Evolutionary conservation across 1,139 yeast genomes (phyloP).

Genomic region (Lodderomyces margitis): DNA sequence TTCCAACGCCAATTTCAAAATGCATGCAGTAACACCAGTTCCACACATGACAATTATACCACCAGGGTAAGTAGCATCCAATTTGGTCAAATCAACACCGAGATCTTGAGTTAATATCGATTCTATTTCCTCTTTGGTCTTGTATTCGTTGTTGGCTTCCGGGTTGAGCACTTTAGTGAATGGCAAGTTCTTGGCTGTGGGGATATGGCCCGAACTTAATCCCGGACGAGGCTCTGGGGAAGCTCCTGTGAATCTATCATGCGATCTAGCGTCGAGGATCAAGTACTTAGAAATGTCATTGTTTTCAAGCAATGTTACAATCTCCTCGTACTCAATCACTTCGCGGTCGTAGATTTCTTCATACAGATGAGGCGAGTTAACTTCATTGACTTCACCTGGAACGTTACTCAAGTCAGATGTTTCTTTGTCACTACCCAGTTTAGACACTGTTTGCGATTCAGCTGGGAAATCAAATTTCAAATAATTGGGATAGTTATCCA

Average conservation of each 20-base stretch:
- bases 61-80: conserved; percentile 24
- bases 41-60: conserved; percentile 90
- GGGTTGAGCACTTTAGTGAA: conserved; percentile 57
- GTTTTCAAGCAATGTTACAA: conserved; percentile 51
- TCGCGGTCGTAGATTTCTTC: conserved; percentile 36
- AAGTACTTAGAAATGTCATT: conserved; percentile 49
- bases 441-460: conserved; percentile 16
- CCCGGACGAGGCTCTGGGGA: conserved; percentile 90
- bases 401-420: conserved; percentile 10
- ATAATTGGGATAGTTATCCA: conserved; percentile 68
- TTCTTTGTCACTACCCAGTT: not conserved
- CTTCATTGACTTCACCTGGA: conserved; percentile 11
- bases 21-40: conserved; percentile 91
- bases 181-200: conserved; percentile 78
- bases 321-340: conserved; percentile 64
- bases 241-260: conserved; percentile 69
- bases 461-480: conserved; percentile 24
- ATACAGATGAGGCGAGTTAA: conserved; percentile 14
- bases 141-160: conserved; percentile 42
- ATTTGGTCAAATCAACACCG: conserved; percentile 24
- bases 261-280: conserved; percentile 79
- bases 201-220: conserved; percentile 83
- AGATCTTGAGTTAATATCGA: conserved; percentile 43
- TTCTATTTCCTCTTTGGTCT: conserved; percentile 44
- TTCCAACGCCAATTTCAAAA: conserved; percentile 55